phyloP scores from a whole-genome alignment of 2,329 filamentous ascomycete genomes.

The Exophiala mesophila region DNA sequence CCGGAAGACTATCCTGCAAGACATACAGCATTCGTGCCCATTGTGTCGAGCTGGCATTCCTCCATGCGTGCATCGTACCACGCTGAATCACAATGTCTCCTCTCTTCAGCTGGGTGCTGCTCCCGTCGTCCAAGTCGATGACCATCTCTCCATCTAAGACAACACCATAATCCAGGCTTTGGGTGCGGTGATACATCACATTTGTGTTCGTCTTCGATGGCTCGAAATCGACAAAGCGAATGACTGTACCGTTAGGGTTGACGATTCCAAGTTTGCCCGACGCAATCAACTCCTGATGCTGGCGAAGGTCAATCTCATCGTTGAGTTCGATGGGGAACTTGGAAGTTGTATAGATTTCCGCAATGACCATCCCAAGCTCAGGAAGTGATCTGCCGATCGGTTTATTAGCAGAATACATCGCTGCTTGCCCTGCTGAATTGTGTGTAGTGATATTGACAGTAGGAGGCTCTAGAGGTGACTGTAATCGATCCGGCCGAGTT shows the following conservation, averaged over 20 bases:
- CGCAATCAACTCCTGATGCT: conserved; percentile 6
- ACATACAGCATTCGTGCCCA: conserved; percentile 19
- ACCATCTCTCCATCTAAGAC: conserved; percentile 51
- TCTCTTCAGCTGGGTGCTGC: conserved; percentile 40
- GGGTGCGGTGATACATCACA: conserved; percentile 50
- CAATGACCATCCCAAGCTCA: conserved; percentile 9
- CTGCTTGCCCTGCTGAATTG: conserved; percentile 4
- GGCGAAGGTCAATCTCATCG: conserved; percentile 8
- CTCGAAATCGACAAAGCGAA: conserved; percentile 40
- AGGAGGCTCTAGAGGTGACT: conserved; percentile 1
- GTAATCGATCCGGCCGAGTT: too few relatives aligned
- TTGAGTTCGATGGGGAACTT: conserved; percentile 14
- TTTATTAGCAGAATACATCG: conserved; percentile 1
- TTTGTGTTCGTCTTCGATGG: conserved; percentile 39
- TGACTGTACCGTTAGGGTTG: conserved; percentile 10
- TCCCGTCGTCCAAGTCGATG: conserved; percentile 48
- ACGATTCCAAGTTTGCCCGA: conserved; percentile 6
- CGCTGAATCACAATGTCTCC: conserved; percentile 53
- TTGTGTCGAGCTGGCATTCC: conserved; percentile 30
- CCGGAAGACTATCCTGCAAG: conserved; percentile 11
- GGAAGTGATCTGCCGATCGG: not conserved
- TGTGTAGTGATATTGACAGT: conserved; percentile 10
- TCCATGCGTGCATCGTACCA: conserved; percentile 39
- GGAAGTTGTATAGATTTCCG: conserved; percentile 4
- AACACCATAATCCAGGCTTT: conserved; percentile 51